phyloP scores from a whole-genome alignment of 1,284 basidiomycete genomes.

The Mycena citricolor region DNA sequence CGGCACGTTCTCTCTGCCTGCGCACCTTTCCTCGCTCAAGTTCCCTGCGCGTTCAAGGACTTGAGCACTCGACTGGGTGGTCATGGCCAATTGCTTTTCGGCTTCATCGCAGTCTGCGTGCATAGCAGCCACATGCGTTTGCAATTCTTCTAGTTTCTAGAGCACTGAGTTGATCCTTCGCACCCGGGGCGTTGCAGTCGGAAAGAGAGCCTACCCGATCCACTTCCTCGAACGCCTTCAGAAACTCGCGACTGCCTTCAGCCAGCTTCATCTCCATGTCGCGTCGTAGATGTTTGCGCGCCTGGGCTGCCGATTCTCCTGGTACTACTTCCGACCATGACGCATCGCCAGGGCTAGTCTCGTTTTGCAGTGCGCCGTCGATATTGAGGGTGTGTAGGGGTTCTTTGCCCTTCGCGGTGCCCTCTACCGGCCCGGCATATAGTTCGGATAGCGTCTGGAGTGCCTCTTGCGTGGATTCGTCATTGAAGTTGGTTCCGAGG shows the following conservation, averaged over 20 bases:
- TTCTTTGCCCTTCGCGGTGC: constrained; percentile 34
- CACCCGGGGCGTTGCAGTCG: constrained; percentile 1
- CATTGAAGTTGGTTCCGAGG: constrained; percentile 81
- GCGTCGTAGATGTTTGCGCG: constrained; percentile 75
- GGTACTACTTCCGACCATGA: constrained; percentile 31
- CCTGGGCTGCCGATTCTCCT: constrained; percentile 62
- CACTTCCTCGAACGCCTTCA: constrained; percentile 82
- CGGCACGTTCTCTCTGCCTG: too few relatives aligned
- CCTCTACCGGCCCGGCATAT: constrained; percentile 44
- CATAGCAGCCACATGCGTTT: constrained; percentile 78
- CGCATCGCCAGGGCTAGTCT: constrained; percentile 31
- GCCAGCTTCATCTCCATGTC: constrained; percentile 84
- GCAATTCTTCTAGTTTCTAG: constrained; percentile 78
- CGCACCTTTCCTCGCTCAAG: constrained; percentile 81
- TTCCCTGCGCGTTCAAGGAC: constrained; percentile 88
- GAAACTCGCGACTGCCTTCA: constrained; percentile 77
- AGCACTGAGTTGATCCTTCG: constrained; percentile 6
- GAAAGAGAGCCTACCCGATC: constrained; percentile 66
- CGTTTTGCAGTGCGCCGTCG: constrained; percentile 21
- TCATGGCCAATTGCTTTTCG: constrained; percentile 73
- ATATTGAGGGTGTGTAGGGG: constrained; percentile 23
- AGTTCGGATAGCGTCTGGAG: constrained; percentile 81
- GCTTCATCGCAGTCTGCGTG: constrained; percentile 80
- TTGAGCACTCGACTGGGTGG: constrained; percentile 77
- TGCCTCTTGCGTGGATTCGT: constrained; percentile 77